Conservation (phyloP, 140 eudicot genomes). For the Senecio squalidus region DNA sequence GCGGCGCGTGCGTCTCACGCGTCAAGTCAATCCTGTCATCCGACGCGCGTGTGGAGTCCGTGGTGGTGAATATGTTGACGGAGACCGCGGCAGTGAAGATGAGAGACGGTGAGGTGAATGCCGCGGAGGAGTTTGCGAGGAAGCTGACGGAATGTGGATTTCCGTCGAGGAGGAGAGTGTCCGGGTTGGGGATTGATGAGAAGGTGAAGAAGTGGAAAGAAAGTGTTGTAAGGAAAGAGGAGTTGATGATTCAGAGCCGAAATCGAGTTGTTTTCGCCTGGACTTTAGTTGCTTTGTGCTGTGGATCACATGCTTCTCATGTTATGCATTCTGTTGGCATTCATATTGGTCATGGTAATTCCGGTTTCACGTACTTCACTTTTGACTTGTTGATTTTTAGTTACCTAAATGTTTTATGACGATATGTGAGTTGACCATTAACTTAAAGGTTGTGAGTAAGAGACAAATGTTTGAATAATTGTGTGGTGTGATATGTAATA, state of each 20-base stretch:
- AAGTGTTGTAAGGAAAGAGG: conserved; percentile 67
- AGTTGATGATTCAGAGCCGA: conserved; percentile 61
- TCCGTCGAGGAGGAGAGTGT: conserved; percentile 56
- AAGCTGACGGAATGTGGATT: conserved; percentile 78
- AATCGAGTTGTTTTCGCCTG: conserved; percentile 83
- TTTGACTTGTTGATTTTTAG: too few relatives aligned
- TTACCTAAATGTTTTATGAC: too few relatives aligned
- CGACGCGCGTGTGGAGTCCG: conserved; percentile 77
- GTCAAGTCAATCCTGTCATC: conserved; percentile 60
- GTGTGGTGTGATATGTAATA: too few relatives aligned
- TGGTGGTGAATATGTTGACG: conserved; percentile 86
- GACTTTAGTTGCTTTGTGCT: conserved; percentile 87
- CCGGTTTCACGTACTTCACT: background rate
- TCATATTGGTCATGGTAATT: conserved; percentile 81
- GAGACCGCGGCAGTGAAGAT: conserved; percentile 82
- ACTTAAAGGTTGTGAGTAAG: too few relatives aligned
- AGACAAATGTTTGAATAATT: too few relatives aligned
- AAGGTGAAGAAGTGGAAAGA: conserved; percentile 91
- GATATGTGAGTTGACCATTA: too few relatives aligned
- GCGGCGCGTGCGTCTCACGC: conserved; percentile 86
- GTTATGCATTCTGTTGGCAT: conserved; percentile 67
- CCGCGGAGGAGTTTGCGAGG: conserved; percentile 66
- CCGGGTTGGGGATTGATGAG: conserved; percentile 69
- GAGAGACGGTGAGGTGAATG: conserved; percentile 25
- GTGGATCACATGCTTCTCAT: conserved; percentile 88